Conservation (phyloP, 1,284 basidiomycete genomes). For the Exobasidium rhododendri region DNA sequence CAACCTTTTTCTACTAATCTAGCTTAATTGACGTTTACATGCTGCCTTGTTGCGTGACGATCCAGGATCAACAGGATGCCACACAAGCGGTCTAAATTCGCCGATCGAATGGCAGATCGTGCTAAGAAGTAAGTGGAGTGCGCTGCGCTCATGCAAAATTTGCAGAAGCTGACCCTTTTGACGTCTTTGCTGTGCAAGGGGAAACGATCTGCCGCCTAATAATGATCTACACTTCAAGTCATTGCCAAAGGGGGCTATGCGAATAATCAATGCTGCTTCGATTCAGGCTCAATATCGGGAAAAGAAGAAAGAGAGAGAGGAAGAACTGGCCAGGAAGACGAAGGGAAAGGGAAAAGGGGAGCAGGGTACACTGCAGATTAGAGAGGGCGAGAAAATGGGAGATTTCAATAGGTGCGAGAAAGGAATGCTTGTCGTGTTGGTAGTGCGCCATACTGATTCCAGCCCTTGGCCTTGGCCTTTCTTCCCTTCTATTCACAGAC, state of each 20-base stretch:
- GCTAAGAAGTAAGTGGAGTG: not conserved
- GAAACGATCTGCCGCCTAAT: slow-evolving; percentile 8
- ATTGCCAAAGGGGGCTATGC: slow-evolving; percentile 11
- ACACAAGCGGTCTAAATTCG: slow-evolving; percentile 5
- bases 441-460: not conserved
- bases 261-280: slow-evolving; percentile 4
- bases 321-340: not conserved
- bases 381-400: not conserved
- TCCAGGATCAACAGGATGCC: too few species aligned
- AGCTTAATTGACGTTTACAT: too few species aligned
- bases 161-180: not conserved
- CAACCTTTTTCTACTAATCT: too few species aligned
- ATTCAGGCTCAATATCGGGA: slow-evolving; percentile 2
- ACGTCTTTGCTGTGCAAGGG: not conserved
- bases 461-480: not conserved
- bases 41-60: too few species aligned
- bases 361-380: slow-evolving; percentile 1
- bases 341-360: slow-evolving; percentile 1
- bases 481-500: not conserved
- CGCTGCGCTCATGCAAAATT: not conserved
- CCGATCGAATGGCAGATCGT: slow-evolving; percentile 4
- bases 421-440: not conserved
- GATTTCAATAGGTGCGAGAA: slow-evolving; percentile 5
- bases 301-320: slow-evolving; percentile 5
- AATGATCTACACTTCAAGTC: not conserved